Evolutionary conservation across 139 green algal species (phyloP), one percentile per base, ranked within the genome.

Genomic region (Chlamydomonas schloesseri): DNA sequence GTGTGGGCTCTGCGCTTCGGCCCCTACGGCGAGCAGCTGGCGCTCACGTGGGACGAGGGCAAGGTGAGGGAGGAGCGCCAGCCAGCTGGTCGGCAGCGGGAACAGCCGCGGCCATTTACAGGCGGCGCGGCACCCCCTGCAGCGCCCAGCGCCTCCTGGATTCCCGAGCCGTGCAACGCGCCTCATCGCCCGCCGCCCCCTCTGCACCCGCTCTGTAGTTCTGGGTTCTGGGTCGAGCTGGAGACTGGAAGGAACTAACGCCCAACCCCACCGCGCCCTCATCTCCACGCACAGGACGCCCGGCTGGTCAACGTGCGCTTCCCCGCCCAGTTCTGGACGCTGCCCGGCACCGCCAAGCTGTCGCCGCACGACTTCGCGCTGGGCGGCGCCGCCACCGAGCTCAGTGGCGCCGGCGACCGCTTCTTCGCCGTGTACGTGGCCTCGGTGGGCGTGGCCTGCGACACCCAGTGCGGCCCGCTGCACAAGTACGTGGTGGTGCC

Each of bases 321-420:
- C 58, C 58, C 28, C 14, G 0, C 11, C 68, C 15, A 28, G 2
- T 53, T 62, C 3, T 97, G 93, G 92, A 46, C 71, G 26, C 37
- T 96, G 24, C 81, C 88, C 4, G 92, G 90, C 65, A 89, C 73
- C 71, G 65, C 77, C 33, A 79, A 83, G 21, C 50, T 83, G 17
- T 90, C 82, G 28, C 94, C 94, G 4, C 94, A 97, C 80, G 93
- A 96, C 87, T 83, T 97, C n/a, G 89, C 87, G 21, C 73, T 98
- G 23, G 75, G 89, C 3, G 90, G 93, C 0, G 93, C 93, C 1
- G 90, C 95, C 2, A 47, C 95, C 71, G 69, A 69, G 15, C 55
- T 92, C 2, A 93, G 60, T 23, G 93, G 92, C 20, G 86, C 86
- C 5, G 79, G 89, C 46, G 91, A 97, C 71, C 92, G 95, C 21